phyloP scores from a whole-genome alignment of 2,329 filamentous ascomycete species.

The Capronia coronata region DNA sequence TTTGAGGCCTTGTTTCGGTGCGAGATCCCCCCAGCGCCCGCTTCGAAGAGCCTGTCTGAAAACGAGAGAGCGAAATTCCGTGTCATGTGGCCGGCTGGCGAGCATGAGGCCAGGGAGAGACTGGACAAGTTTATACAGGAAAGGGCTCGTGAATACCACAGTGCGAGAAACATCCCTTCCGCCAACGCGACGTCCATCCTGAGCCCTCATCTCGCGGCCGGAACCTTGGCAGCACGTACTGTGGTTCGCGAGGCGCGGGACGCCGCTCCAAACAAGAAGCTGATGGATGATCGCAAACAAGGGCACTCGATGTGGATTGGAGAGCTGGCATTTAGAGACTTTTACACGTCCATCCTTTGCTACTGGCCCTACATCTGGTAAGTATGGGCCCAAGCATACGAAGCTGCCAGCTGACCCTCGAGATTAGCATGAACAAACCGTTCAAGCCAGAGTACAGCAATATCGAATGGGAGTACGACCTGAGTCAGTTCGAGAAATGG shows the following conservation, averaged over 20 bases:
- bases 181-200: conserved; percentile 59
- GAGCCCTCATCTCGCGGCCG: conserved; percentile 64
- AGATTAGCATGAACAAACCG: conserved; percentile 65
- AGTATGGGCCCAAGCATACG: conserved; percentile 7
- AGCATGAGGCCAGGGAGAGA: conserved; percentile 61
- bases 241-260: conserved; percentile 59
- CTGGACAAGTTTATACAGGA: conserved; percentile 63
- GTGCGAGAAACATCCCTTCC: conserved; percentile 60
- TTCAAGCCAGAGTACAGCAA: conserved; percentile 81
- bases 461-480: conserved; percentile 73
- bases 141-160: conserved; percentile 56
- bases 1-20: conserved; percentile 55
- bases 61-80: conserved; percentile 55
- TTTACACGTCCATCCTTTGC: conserved; percentile 78
- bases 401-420: background rate
- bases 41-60: conserved; percentile 54
- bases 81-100: conserved; percentile 66
- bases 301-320: conserved; percentile 65
- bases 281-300: conserved; percentile 26
- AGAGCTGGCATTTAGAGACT: conserved; percentile 80
- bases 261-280: conserved; percentile 53
- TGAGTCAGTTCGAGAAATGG: conserved; percentile 66
- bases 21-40: conserved; percentile 55
- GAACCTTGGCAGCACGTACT: conserved; percentile 62
- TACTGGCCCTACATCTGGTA: conserved; percentile 67